A percentile compares a stretch with the other conserved stretches of the same genome.
Conservation (phyloP, 164 flowering plant genomes). For the Tinospora cordifolia region DNA sequence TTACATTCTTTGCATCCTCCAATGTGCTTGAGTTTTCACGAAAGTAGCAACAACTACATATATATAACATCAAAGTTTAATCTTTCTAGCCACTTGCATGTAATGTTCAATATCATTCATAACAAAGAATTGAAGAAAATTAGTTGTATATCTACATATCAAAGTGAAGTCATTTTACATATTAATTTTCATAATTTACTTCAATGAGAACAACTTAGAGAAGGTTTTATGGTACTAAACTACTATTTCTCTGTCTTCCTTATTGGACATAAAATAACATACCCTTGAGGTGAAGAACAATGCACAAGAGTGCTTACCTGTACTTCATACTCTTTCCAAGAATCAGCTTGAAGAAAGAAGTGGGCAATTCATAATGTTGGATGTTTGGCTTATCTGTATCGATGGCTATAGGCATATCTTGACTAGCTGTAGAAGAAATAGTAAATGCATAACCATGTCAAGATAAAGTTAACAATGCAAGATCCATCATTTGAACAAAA, state of each 20-base stretch:
- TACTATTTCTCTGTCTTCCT: no score
- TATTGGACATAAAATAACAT: not conserved
- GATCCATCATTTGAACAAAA: not conserved
- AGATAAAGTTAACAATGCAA: not conserved
- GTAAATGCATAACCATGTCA: not conserved
- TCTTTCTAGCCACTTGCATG: not conserved
- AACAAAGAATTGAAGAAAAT: not conserved
- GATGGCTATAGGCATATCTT: constrained; percentile 85
- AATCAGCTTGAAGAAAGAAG: constrained; percentile 83
- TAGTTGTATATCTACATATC: no score
- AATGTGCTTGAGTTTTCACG: constrained; percentile 42
- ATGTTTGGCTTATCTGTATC: constrained; percentile 59
- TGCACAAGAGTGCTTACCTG: constrained; percentile 40
- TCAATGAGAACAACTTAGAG: no score
- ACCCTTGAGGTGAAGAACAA: not conserved
- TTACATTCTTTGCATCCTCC: constrained; percentile 87
- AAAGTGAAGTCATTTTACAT: no score
- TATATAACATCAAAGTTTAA: constrained; percentile 4
- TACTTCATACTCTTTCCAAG: constrained; percentile 81
- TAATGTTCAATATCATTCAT: not conserved
- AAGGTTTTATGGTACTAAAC: no score
- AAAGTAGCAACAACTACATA: constrained; percentile 87
- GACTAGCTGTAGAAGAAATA: constrained; percentile 37
- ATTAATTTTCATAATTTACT: no score
- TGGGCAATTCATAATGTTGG: constrained; percentile 87